A percentile compares a stretch with the other conserved stretches of the same genome.
Evolutionary conservation across 257 asterid genomes (phyloP).

Genomic region (Ehretia macrophylla): DNA sequence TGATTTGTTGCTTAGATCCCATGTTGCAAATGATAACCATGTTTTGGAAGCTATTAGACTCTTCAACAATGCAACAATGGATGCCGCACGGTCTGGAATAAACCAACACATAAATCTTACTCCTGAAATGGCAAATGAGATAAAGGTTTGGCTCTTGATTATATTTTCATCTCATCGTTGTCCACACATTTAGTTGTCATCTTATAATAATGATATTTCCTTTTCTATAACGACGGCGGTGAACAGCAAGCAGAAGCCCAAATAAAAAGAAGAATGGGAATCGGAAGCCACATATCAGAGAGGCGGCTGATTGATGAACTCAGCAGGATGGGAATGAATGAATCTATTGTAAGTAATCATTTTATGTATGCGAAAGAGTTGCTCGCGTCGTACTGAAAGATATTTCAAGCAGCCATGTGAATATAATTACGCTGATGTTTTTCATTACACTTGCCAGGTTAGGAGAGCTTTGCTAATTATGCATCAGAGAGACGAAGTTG

Average conservation of each 20-base stretch:
- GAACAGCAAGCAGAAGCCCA: conserved; percentile 89
- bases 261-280: conserved; percentile 96
- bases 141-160: conserved; percentile 45
- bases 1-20: conserved; percentile 40
- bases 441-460: conserved; percentile 42
- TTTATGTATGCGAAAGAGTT: background rate
- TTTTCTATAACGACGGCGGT: conserved; percentile 1
- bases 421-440: conserved; percentile 1
- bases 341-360: conserved; percentile 57
- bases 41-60: conserved; percentile 90
- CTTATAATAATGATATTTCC: conserved; percentile 1
- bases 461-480: conserved; percentile 88
- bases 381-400: background rate
- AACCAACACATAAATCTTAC: conserved; percentile 75
- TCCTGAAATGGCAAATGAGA: conserved; percentile 89
- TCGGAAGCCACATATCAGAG: conserved; percentile 89
- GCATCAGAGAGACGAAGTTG: conserved; percentile 98
- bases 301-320: conserved; percentile 88
- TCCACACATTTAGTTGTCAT: background rate
- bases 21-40: conserved; percentile 75
- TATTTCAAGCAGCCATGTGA: background rate
- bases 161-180: background rate
- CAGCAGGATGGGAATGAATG: conserved; percentile 87
- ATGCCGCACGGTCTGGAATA: conserved; percentile 92
- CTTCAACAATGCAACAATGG: conserved; percentile 81